A percentile compares a stretch with the other conserved stretches of the same genome.
These are phyloP conservation scores for Alloteropsis angusta DNA, from an alignment of 202 grass and related monocot genomes.

Conservation along the genomic window DNA sequence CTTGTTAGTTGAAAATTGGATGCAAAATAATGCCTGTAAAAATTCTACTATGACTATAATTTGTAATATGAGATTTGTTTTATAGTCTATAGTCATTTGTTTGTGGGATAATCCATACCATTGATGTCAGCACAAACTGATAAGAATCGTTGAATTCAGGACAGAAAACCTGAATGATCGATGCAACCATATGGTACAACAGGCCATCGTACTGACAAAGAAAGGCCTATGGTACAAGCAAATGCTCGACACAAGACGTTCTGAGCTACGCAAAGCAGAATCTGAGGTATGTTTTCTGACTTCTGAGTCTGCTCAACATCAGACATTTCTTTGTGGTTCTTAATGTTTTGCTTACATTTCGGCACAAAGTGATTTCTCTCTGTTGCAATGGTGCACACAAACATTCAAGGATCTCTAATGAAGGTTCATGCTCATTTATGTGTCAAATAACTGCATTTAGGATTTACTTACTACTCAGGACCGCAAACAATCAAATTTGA, in stretches of 20 bases:
- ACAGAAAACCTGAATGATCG: constrained; percentile 40
- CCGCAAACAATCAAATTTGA: background rate
- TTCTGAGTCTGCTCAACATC: background rate
- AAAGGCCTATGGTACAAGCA: constrained; percentile 67
- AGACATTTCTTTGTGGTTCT: background rate
- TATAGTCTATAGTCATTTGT: background rate
- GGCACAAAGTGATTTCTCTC: background rate
- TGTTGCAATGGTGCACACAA: background rate
- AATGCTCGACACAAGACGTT: constrained; percentile 62
- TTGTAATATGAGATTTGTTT: background rate
- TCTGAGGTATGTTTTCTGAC: constrained; percentile 52
- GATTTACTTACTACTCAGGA: background rate
- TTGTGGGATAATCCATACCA: background rate
- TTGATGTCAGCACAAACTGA: constrained; percentile 24
- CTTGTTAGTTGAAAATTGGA: background rate
- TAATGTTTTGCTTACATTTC: background rate
- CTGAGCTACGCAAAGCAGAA: constrained; percentile 71
- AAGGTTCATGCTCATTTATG: background rate
- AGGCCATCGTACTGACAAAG: constrained; percentile 53
- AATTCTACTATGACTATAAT: background rate
- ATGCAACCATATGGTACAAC: constrained; percentile 51
- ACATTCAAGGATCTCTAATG: background rate
- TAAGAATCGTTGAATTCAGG: constrained; percentile 39
- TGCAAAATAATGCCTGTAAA: background rate
- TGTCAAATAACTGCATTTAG: background rate